Conservation (phyloP, 2,329 filamentous ascomycete genomes). For the Fusarium sp. region DNA sequence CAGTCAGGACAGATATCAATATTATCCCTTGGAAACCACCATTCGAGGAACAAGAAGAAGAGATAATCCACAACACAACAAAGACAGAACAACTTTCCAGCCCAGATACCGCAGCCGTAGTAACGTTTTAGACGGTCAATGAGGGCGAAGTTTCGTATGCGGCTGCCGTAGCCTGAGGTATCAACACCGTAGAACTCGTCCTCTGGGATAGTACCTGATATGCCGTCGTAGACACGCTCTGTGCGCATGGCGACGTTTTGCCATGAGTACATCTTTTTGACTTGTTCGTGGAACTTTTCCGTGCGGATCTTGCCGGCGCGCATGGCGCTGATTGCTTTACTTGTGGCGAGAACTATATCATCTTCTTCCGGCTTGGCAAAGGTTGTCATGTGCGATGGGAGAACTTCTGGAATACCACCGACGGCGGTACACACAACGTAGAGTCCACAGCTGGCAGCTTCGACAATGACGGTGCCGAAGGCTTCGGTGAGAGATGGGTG, state of each 20-base stretch:
- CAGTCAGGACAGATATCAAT: constrained; percentile 94
- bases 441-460: constrained; percentile 93
- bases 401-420: constrained; percentile 94
- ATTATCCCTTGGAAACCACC: constrained; percentile 83
- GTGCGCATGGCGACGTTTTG: constrained; percentile 93
- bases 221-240: constrained; percentile 94
- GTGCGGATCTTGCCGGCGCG: constrained; percentile 89
- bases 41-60: constrained; percentile 87
- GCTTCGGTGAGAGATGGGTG: constrained; percentile 96
- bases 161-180: constrained; percentile 74
- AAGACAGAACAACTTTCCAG: constrained; percentile 95
- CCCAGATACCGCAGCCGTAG: constrained; percentile 98
- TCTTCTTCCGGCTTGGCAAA: constrained; percentile 98
- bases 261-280: constrained; percentile 99
- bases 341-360: constrained; percentile 89
- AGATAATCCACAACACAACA: constrained; percentile 95
- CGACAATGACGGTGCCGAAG: constrained; percentile 97
- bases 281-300: constrained; percentile 95
- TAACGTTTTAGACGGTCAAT: constrained; percentile 96
- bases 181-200: constrained; percentile 90
- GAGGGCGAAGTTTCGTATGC: constrained; percentile 86
- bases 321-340: constrained; percentile 86
- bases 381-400: constrained; percentile 96
- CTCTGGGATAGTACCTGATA: constrained; percentile 86
- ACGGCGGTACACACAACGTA: constrained; percentile 98